Evolutionary conservation across 2,329 filamentous ascomycete species (phyloP), one percentile per base, ranked within the genome.

Genomic region (Colletotrichum paranaense): DNA sequence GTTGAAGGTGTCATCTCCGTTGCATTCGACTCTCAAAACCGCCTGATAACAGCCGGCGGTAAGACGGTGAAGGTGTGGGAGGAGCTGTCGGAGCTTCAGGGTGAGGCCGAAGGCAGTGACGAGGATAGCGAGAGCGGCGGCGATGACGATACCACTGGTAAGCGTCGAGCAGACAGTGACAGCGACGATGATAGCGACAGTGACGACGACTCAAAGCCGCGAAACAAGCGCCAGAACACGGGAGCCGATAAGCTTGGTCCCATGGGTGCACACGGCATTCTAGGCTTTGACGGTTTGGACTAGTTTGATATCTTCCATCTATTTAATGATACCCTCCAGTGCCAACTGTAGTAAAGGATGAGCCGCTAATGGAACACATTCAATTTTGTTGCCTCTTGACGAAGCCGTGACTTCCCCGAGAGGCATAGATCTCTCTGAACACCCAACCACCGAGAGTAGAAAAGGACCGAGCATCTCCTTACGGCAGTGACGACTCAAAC

Each of bases 21-120:
- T 0, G 93, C 89, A 1, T 97, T 98, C 76, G 97, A 98, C 83
- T 92, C 93, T 63, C 91, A 92, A 64, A 94, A 95, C 58, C 89
- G 97, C 58, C 91, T 99, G 87, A 95, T 99, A 77, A 97, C 92
- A 78, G 95, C 95, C 12, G 97, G 97, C 67, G 97, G 97, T 0
- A 90, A 89, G 77, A 91, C 92, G 0, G 90, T 99, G 75, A 98
- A 98, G 82, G 92, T 98, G 2, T 99, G 97, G 97, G 91, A 97
- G 93, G 91, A 97, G 80, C 89, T 92, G 73, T 86, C 89, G n/a
- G 86, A 86, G 70, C 81, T 87, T 3, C 87, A 88, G 26, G 86
- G 84, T 2, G 87, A 86, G 0, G 88, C 89, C 0, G 87, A 87
- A 1, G 87, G 84, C 0, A 84, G 83, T 0, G 85, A 86, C 0